Conservation (phyloP, 2,329 filamentous ascomycete genomes). For the Cephalotrichum gorgonifer region DNA sequence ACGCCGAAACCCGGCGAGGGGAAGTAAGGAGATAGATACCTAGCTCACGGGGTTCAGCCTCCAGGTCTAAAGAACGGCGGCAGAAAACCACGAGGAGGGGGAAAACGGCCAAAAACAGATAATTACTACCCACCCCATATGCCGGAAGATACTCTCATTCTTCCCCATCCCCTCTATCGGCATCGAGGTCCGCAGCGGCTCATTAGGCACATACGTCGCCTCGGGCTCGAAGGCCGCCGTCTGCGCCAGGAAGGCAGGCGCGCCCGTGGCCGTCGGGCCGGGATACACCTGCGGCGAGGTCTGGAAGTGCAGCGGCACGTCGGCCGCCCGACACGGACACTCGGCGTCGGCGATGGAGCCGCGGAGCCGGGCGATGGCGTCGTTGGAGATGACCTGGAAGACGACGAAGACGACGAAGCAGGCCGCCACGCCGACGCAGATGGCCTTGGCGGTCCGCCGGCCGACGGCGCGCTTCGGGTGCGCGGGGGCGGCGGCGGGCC, state of each 20-base stretch:
- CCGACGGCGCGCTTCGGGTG: neutral
- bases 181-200: slow-evolving; percentile 59
- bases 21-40: slow-evolving; percentile 56
- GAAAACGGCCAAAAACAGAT: neutral
- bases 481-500: neutral
- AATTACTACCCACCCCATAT: slow-evolving; percentile 44
- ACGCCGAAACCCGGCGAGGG: slow-evolving; percentile 66
- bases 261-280: slow-evolving; percentile 62
- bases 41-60: slow-evolving; percentile 5
- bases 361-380: slow-evolving; percentile 1
- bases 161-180: slow-evolving; percentile 50
- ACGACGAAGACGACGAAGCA: slow-evolving; percentile 3
- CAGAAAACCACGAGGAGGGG: neutral
- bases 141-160: slow-evolving; percentile 57
- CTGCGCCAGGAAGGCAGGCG: slow-evolving; percentile 59
- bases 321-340: slow-evolving; percentile 21
- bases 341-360: neutral
- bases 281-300: slow-evolving; percentile 48
- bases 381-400: slow-evolving; percentile 4
- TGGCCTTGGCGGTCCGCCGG: slow-evolving; percentile 1
- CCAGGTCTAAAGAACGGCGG: neutral
- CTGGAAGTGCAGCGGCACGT: slow-evolving; percentile 53
- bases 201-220: slow-evolving; percentile 55
- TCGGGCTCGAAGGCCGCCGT: slow-evolving; percentile 58
- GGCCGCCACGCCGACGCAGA: neutral